Conservation (phyloP, 495 filamentous ascomycete species). For the Daldinia loculata region DNA sequence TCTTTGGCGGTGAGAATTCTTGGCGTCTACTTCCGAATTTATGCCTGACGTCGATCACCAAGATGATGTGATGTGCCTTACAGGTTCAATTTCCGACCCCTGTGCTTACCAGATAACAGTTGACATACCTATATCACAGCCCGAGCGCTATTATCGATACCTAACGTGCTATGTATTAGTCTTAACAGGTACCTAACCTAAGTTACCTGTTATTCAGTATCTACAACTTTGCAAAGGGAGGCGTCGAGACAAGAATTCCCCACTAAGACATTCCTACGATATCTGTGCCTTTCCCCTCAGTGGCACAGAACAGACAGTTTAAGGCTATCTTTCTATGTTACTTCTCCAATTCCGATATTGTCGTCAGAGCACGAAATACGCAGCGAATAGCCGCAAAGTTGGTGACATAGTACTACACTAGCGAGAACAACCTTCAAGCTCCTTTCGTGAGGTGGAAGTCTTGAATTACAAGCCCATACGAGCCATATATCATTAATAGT, state of each 20-base stretch:
- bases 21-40: neutral
- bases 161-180: neutral
- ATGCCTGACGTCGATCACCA: slow-evolving; percentile 21
- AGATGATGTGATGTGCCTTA: slow-evolving; percentile 29
- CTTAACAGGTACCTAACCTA: too few relatives aligned
- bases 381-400: neutral
- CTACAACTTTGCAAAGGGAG: too few relatives aligned
- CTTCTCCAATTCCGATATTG: neutral
- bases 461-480: neutral
- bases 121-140: neutral
- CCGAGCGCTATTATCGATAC: neutral
- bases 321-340: neutral
- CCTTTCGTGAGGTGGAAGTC: too few relatives aligned
- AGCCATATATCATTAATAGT: too few relatives aligned
- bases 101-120: slow-evolving; percentile 16
- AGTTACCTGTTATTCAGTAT: too few relatives aligned
- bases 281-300: neutral
- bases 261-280: neutral
- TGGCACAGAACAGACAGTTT: neutral
- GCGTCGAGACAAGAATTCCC: too few relatives aligned
- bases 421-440: neutral
- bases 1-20: neutral
- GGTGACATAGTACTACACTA: neutral
- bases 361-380: neutral
- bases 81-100: slow-evolving; percentile 34